Evolutionary conservation across 257 asterid genomes (phyloP), one percentile per base, ranked within the genome.

Genomic region (Gardenia jasminoides): DNA sequence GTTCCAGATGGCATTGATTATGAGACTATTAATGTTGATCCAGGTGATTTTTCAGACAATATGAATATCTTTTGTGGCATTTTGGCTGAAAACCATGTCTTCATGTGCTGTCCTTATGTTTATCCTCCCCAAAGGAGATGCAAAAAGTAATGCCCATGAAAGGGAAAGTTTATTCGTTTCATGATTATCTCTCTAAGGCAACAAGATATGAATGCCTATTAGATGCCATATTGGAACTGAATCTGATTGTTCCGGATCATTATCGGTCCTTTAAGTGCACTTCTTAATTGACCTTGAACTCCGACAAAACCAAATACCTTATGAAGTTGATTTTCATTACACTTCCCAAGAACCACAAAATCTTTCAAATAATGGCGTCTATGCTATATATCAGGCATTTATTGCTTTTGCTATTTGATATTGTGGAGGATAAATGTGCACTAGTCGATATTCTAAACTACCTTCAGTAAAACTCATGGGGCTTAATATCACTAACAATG

Each of bases 1-100:
- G 97, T 96, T 82, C 96, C 97, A 48, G 98, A 85, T 86, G 98
- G 97, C 79, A 93, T 96, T 43, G 87, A 85, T 74, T 78, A 90
- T 4, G 98, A 91, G 83, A 93, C 97, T 7, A 86, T 93, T 22
- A 86, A 90, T 84, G 99, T 96, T 76, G 88, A 93, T 77, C 98
- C 97, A 84, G 99, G 99, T 96, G 77, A 67, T 10, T 71, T 80
- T 48, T 80, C 28, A 58, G 44, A 72, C 44, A 47, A 67, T 56
- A 0, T 33, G n/a, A 58, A 69, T 66, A 44, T 22, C 0, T 46
- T 22, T 22, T n/a, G 17, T 48, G 19, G 24, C 16, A 36, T 64
- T 72, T 50, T 9, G 28, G 19, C 10, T 19, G 41, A 16, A 47
- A 17, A 20, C 4, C 44, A 10, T 17, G 28, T 15, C 6, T 68